Base-by-base conservation (phyloP, 2,329 filamentous ascomycete genomes). In the Pseudogymnoascus sp. region DNA sequence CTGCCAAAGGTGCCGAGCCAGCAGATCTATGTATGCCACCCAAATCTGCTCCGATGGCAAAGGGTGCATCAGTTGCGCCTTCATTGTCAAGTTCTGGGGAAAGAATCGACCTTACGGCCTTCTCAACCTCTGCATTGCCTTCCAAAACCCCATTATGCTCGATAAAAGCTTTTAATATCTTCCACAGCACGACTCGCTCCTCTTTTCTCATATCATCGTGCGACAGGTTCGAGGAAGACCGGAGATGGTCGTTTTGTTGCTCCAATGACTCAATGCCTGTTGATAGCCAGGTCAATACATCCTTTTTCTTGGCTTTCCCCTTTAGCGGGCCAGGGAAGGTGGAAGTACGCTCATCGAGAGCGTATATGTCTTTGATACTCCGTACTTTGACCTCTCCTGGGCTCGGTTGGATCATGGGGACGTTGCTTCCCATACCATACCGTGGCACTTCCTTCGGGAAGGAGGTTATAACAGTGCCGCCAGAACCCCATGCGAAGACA, bases 261-360 rank as follows among this genome's bases (percentile, higher is more conserved):
- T 96, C 90, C 37, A 97, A 77, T 0, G 78, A 78, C 38, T 90
- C 87, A 63, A 97, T 93, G 61, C 88, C 91, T 64, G 83, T 79
- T 3, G 82, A 84, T 49, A 99, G 80, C 95, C 96, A 99, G 1
- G 85, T 76, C 46, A 93, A 69, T 0, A 91, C 84, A 62, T 99
- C 93, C 78, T 97, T 99, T 81, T 99, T 99, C 80, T 96, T 97
- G 1, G 88, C 86, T 73, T 97, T 97, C 42, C 87, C 84, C 74
- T 89, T 92, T 28, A 99, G 78, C 2, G 96, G 95, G 0, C 95
- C 95, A 0, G 95, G 95, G 71, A 97, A 97, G 68, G 88, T 91
- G 16, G 85, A 82, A 59, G 95, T 78, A 2, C 87, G 83, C 36
- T 95, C 91, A 23, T 85, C 79, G 7, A 92, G 78, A 3, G 90